Percentiles rank a stretch among this genome's conserved stretches.
These are phyloP conservation scores for Sporormia fimetaria DNA, from an alignment of 495 filamentous ascomycete species.

Conservation along the genomic window DNA sequence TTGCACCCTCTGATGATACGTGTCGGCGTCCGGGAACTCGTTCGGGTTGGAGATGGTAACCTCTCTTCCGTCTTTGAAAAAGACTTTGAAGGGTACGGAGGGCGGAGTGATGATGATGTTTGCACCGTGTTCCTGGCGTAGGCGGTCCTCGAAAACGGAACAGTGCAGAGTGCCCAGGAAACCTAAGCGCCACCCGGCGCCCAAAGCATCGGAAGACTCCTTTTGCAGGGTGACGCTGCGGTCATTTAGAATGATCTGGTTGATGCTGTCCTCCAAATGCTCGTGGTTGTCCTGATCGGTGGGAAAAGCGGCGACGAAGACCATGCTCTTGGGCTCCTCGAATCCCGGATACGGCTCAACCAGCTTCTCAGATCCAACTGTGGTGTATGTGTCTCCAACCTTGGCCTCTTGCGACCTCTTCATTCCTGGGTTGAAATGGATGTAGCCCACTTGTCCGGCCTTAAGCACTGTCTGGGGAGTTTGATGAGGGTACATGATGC, in stretches of 20 bases:
- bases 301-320: conserved; percentile 93
- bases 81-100: conserved; percentile 78
- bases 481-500: conserved; percentile 89
- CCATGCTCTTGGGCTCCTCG: conserved; percentile 97
- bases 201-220: conserved; percentile 83
- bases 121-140: conserved; percentile 87
- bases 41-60: conserved; percentile 72
- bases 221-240: conserved; percentile 88
- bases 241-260: conserved; percentile 88
- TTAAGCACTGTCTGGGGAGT: conserved; percentile 67
- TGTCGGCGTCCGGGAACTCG: conserved; percentile 69
- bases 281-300: conserved; percentile 77
- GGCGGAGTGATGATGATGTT: conserved; percentile 96
- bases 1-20: conserved; percentile 44
- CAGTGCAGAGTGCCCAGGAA: conserved; percentile 96
- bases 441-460: conserved; percentile 90
- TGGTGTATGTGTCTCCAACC: conserved; percentile 88
- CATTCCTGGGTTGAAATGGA: conserved; percentile 97
- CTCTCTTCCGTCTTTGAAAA: conserved; percentile 61
- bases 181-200: conserved; percentile 85
- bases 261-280: conserved; percentile 86
- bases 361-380: conserved; percentile 60
- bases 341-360: conserved; percentile 84
- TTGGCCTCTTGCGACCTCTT: conserved; percentile 90
- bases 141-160: conserved; percentile 94